A percentile compares a stretch with the other conserved stretches of the same genome.
Evolutionary conservation across 345 rosid species (phyloP).

Genomic region (Eutrema japonicum): DNA sequence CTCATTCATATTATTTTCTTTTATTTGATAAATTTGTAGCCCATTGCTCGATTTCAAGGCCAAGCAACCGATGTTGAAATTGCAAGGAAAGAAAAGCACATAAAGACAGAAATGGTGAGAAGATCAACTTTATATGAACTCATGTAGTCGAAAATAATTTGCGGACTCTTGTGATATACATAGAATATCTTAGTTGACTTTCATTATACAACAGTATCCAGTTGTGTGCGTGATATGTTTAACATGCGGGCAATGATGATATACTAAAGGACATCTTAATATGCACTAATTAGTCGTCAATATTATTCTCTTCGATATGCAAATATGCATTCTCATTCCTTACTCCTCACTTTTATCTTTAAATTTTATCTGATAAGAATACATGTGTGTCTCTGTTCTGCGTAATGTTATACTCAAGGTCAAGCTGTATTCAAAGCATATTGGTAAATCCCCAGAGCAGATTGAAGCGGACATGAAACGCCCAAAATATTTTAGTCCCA

Average conservation of each 20-base stretch:
- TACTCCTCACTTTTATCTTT: not conserved
- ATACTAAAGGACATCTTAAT: constrained; percentile 6
- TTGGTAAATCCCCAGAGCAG: constrained; percentile 73
- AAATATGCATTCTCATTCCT: constrained; percentile 13
- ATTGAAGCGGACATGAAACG: constrained; percentile 82
- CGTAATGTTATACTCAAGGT: constrained; percentile 49
- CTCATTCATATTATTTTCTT: constrained; percentile 13
- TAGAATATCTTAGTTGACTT: constrained; percentile 10
- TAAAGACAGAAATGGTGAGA: constrained; percentile 80
- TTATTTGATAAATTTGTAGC: constrained; percentile 57
- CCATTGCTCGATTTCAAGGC: constrained; percentile 93
- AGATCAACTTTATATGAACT: constrained; percentile 22
- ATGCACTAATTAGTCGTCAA: constrained; percentile 3
- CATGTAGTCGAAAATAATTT: constrained; percentile 22
- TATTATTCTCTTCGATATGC: too few relatives aligned
- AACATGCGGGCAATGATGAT: not conserved
- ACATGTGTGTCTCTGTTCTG: constrained; percentile 14
- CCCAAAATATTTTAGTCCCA: constrained; percentile 75
- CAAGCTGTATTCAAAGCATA: constrained; percentile 69
- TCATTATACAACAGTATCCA: not conserved
- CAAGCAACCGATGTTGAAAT: constrained; percentile 84
- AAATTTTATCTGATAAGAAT: constrained; percentile 15
- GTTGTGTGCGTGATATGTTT: constrained; percentile 5
- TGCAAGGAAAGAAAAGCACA: constrained; percentile 76
- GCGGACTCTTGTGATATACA: constrained; percentile 6